These are phyloP conservation scores for Metschnikowia picachoensis DNA, from an alignment of 805 yeast genomes.

Conservation along the genomic window DNA sequence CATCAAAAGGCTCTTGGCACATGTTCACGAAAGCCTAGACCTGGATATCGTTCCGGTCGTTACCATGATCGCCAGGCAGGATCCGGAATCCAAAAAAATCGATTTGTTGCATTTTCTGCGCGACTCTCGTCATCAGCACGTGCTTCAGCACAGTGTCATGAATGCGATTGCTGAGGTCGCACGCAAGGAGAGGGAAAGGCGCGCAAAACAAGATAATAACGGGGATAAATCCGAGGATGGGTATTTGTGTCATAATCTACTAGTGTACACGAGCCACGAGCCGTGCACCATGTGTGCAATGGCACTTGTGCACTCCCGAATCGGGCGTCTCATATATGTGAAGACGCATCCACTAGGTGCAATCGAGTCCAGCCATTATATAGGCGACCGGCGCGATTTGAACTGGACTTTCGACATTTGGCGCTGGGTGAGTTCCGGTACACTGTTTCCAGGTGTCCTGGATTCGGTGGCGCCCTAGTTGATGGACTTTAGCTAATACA, in stretches of 20 bases:
- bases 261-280: slow-evolving; percentile 88
- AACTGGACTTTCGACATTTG: slow-evolving; percentile 89
- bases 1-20: slow-evolving; percentile 16
- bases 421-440: slow-evolving; percentile 51
- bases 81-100: slow-evolving; percentile 20
- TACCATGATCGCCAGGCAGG: slow-evolving; percentile 63
- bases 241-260: slow-evolving; percentile 72
- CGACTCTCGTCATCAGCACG: slow-evolving; percentile 39
- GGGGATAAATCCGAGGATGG: slow-evolving; percentile 16
- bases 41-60: slow-evolving; percentile 40
- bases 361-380: slow-evolving; percentile 65
- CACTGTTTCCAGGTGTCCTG: neutral
- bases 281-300: slow-evolving; percentile 96
- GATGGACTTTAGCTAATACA: neutral
- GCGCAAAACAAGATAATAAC: slow-evolving; percentile 19
- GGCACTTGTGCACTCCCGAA: slow-evolving; percentile 92
- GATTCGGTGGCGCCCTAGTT: slow-evolving; percentile 4
- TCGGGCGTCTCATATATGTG: slow-evolving; percentile 63
- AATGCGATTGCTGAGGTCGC: slow-evolving; percentile 66
- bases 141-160: slow-evolving; percentile 75
- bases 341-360: slow-evolving; percentile 39
- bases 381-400: slow-evolving; percentile 70
- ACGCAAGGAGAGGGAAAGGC: slow-evolving; percentile 40
- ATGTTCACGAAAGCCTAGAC: neutral
- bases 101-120: slow-evolving; percentile 39